Percentiles rank a stretch among this genome's conserved stretches.
Evolutionary conservation across 176 grass and related monocot genomes (phyloP).

Genomic region (Carex pumila): DNA sequence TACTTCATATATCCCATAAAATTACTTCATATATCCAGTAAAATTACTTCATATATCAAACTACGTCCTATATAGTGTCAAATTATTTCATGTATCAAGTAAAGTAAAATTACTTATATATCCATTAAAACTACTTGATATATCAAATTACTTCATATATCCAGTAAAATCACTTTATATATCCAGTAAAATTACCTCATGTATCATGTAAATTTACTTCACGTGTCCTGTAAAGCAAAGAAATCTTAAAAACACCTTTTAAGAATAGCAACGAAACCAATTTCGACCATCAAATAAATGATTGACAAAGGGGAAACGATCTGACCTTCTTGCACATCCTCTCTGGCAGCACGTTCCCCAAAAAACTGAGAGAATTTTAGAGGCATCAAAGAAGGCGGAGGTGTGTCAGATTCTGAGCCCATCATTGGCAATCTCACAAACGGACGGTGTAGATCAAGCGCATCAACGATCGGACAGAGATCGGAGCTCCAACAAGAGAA

Average conservation of each 20-base stretch:
- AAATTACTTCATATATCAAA: no score
- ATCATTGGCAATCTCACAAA: slow-evolving; percentile 25
- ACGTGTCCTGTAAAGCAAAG: no score
- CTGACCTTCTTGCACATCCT: slow-evolving; percentile 82
- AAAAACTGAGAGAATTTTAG: slow-evolving; percentile 90
- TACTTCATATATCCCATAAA: no score
- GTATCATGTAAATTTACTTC: no score
- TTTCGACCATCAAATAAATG: not conserved
- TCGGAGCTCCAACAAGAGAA: slow-evolving; percentile 29
- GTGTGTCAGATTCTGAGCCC: slow-evolving; percentile 21
- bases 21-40: no score
- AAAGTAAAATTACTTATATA: no score
- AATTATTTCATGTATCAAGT: no score
- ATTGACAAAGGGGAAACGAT: slow-evolving; percentile 18
- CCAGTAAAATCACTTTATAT: no score
- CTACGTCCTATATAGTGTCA: no score
- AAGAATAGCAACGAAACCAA: slow-evolving; percentile 33
- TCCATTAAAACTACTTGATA: no score
- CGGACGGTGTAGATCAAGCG: slow-evolving; percentile 7
- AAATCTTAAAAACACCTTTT: slow-evolving; percentile 12
- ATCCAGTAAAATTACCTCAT: no score
- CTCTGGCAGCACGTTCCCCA: slow-evolving; percentile 61
- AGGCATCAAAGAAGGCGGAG: not conserved
- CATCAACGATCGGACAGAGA: slow-evolving; percentile 9
- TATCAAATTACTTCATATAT: no score